These are phyloP conservation scores for Penicillium sclerotigenum DNA, from an alignment of 2,329 filamentous ascomycete genomes.

Conservation along the genomic window DNA sequence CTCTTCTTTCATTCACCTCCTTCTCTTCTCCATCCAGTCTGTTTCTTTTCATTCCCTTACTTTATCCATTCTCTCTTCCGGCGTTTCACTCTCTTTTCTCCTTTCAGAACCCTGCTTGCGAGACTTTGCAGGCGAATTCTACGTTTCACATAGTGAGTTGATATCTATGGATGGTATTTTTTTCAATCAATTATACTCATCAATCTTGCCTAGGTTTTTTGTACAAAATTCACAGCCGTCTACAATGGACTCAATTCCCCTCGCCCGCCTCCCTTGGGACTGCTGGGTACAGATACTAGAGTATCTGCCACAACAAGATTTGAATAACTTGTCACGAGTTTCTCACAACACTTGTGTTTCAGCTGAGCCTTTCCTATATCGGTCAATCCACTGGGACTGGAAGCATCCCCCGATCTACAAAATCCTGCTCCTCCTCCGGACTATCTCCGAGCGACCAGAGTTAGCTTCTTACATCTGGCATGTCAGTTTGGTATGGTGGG, in stretches of 20 bases:
- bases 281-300: neutral
- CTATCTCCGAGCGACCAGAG: neutral
- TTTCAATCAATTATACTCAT: neutral
- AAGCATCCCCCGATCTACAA: neutral
- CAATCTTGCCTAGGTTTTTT: neutral
- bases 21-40: neutral
- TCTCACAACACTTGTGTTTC: neutral
- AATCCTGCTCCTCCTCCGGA: neutral
- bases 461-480: neutral
- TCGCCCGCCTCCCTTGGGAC: neutral
- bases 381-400: neutral
- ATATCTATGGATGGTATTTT: neutral
- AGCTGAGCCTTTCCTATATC: neutral
- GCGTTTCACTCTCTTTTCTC: neutral
- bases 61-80: neutral
- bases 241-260: neutral
- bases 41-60: neutral
- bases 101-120: neutral
- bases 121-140: neutral
- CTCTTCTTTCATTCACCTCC: neutral
- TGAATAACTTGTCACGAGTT: neutral
- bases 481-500: conserved; percentile 2
- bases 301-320: neutral
- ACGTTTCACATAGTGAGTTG: neutral
- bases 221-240: no score